Evolutionary conservation across 2,329 filamentous ascomycete genomes (phyloP), one percentile per base, ranked within the genome.

Genomic region (Stemphylium lycopersici): DNA sequence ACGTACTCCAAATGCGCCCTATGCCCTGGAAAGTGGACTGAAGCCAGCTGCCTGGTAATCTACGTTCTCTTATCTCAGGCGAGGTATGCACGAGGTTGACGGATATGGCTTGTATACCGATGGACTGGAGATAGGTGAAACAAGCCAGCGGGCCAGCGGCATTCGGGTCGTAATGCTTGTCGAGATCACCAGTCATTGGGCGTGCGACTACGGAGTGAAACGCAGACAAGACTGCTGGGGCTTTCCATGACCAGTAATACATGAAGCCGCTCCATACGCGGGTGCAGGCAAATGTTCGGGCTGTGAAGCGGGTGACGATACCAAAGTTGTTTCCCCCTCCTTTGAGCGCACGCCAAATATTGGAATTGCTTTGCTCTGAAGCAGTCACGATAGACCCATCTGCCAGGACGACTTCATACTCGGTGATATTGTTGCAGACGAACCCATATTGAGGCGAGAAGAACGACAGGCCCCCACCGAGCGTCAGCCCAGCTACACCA

Each of bases 121-220:
- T 84, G 64, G 84, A 85, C 59, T 88, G 84, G 2, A 79, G 73
- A 67, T 86, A 85, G 64, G 86, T 76, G 56, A 81, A 78, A 15
- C 82, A 83, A 52, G 84, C 84, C 61, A 85, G 77, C 26, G 79
- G 78, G 3, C 81, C 69, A 3, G 81, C 80, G 2, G 70, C 69
- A 18, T 83, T 67, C 2, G 85, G 48, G 6, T 71, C 63, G 4
- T 73, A 59, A 26, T 48, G 50, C 24, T 40, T 44, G 18, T 56
- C 18, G 26, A 32, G 4, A n/a, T 45, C 56, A 4, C 52, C 32
- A 2, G 49, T 39, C 12, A 53, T 41, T 5, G 47, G 42, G 24
- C 52, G 53, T 31, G 49, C 15, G 13, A 62, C 37, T 16, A 58
- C 56, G 2, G 61, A 57, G 13, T 60, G 48, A 12, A 58, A 52